phyloP scores from a whole-genome alignment of 495 filamentous ascomycete genomes.

The Echria macrotheca region DNA sequence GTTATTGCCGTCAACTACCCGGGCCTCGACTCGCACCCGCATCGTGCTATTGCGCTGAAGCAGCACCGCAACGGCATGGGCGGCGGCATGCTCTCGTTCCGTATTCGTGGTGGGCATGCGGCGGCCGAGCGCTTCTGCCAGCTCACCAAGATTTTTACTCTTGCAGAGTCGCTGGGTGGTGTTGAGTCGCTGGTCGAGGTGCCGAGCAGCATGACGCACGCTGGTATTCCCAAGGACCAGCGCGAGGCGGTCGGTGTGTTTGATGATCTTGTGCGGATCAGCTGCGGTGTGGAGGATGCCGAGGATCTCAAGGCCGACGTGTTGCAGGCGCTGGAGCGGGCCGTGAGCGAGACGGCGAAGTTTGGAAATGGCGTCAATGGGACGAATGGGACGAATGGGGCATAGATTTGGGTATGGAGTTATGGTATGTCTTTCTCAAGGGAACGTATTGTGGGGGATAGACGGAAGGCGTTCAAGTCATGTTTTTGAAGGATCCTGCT shows the following conservation, averaged over 20 bases:
- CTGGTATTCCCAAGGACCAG: constrained; percentile 84
- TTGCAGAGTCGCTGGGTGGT: constrained; percentile 89
- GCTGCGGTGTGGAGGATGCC: constrained; percentile 89
- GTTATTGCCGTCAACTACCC: constrained; percentile 92
- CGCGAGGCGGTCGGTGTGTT: constrained; percentile 91
- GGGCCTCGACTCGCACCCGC: constrained; percentile 77
- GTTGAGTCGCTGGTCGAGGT: constrained; percentile 91
- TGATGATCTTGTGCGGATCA: constrained; percentile 91
- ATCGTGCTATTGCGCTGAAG: constrained; percentile 74
- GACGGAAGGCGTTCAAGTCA: too few relatives aligned
- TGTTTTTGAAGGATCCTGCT: background rate
- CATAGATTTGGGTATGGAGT: background rate
- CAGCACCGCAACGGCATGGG: constrained; percentile 95
- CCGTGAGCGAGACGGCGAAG: constrained; percentile 47
- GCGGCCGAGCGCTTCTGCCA: constrained; percentile 93
- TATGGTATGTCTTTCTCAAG: background rate
- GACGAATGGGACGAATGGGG: constrained; percentile 13
- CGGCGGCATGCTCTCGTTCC: constrained; percentile 96
- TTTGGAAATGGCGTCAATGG: constrained; percentile 18
- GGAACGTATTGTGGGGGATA: background rate
- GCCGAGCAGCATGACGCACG: constrained; percentile 91
- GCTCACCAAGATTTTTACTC: constrained; percentile 78
- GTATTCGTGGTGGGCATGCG: constrained; percentile 78
- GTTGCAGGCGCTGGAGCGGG: constrained; percentile 75
- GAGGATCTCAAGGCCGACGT: constrained; percentile 80